A percentile compares a stretch with the other conserved stretches of the same genome.
Evolutionary conservation across 345 rosid species (phyloP).

Genomic region (Aurinia saxatilis): DNA sequence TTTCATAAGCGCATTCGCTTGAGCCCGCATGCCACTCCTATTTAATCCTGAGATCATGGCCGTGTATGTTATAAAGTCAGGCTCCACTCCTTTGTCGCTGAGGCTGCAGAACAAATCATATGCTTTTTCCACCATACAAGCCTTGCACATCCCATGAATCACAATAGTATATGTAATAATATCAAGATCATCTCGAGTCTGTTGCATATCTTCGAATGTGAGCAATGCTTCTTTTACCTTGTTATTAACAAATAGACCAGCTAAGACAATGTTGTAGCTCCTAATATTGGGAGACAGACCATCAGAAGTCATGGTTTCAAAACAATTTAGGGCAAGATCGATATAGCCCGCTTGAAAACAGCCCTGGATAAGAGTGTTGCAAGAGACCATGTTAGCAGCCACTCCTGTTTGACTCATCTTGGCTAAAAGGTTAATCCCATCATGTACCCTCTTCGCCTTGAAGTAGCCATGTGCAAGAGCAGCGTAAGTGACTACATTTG

Average conservation of each 20-base stretch:
- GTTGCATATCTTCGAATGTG: slow-evolving; percentile 17
- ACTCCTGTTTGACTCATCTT: slow-evolving; percentile 23
- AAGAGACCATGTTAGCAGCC: slow-evolving; percentile 13
- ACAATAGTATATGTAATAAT: slow-evolving; percentile 27
- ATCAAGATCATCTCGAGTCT: slow-evolving; percentile 21
- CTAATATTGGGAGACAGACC: slow-evolving; percentile 28
- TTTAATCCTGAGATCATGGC: slow-evolving; percentile 19
- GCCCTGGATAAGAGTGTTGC: slow-evolving; percentile 26
- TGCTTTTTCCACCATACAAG: slow-evolving; percentile 27
- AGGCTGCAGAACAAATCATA: slow-evolving; percentile 16
- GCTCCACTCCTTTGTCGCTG: not conserved
- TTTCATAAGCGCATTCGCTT: slow-evolving; percentile 12
- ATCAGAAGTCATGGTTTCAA: slow-evolving; percentile 19
- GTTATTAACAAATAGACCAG: slow-evolving; percentile 22
- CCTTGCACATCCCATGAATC: slow-evolving; percentile 33
- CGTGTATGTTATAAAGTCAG: slow-evolving; percentile 6
- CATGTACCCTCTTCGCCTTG: slow-evolving; percentile 17
- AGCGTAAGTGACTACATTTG: slow-evolving; percentile 30
- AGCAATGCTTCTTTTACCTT: slow-evolving; percentile 17
- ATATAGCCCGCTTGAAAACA: slow-evolving; percentile 20
- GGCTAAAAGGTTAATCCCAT: slow-evolving; percentile 18
- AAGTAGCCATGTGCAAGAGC: slow-evolving; percentile 35
- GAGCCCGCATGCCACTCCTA: slow-evolving; percentile 1
- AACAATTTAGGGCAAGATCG: not conserved
- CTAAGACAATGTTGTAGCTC: slow-evolving; percentile 33